Base-by-base conservation (phyloP, 305 asterid species). In the Caryopteris hybrid region DNA sequence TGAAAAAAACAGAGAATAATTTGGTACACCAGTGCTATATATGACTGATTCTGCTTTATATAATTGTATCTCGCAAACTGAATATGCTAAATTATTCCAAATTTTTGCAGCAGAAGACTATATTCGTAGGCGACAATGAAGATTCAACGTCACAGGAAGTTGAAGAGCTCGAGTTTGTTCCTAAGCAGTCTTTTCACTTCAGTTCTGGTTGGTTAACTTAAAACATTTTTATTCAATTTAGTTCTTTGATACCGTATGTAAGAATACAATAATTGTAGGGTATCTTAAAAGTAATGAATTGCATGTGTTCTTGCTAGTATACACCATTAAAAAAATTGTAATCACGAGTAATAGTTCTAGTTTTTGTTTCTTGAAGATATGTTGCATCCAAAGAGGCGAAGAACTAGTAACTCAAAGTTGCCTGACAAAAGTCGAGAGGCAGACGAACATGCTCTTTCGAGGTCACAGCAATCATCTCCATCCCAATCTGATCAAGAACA, bases 301-400 rank as follows among this genome's bases (percentile, higher is more conserved):
- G 33, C 33, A 27, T 5, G 33, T 27, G 33, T 27, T 27, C 5
- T 27, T 27, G 6, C 36, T 31, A 31, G 36, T 31, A 31, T 1
- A n/a, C n/a, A n/a, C n/a, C n/a, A 31, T 29, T 51, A 46, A 23
- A 57, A 11, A 59, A 61, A 31, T 17, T 36, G 23, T 38, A n/a
- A n/a, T n/a, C n/a, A n/a, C n/a, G 51, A 47, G 23, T 75, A 23
- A 77, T 22, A 14, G 36, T 22, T 23, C 13, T 67, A 59, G 10
- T 64, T n/a, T 53, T 42, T 45, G 68, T 41, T 55, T 68, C 14
- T 25, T 55, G 74, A 63, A 90, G 98, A 82, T 74, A 81, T 77
- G 66, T 78, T 86, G 74, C 88, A 83, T 61, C 81, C 90, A 0
- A 93, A 93, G 79, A 87, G 92, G 84, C 81, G 92, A 71, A 81